Evolutionary conservation across 768 basidiomycete genomes (phyloP).

Genomic region (Holtermannia corniformis): DNA sequence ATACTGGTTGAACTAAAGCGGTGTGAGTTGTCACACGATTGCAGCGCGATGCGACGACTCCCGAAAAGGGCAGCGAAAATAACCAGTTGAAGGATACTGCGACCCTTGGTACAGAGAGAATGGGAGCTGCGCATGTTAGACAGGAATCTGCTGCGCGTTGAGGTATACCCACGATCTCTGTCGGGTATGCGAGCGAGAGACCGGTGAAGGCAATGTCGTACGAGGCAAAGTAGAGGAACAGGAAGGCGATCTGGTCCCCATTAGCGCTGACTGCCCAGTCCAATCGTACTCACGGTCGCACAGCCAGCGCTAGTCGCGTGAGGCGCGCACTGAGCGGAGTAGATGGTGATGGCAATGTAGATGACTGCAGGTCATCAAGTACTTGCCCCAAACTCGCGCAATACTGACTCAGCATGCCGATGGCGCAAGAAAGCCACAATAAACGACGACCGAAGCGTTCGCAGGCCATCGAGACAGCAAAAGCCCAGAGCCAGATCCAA

Average conservation of each 20-base stretch:
- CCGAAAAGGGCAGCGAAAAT: too few species aligned
- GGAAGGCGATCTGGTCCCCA: neutral
- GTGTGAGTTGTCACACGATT: too few species aligned
- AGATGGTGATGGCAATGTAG: neutral
- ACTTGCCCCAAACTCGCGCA: neutral
- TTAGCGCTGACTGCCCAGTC: neutral
- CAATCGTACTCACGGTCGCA: neutral
- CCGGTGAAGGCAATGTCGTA: constrained; percentile 17
- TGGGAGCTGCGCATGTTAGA: too few species aligned
- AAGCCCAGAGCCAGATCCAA: neutral
- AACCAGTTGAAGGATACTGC: too few species aligned
- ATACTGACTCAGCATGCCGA: neutral
- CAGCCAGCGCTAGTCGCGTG: neutral
- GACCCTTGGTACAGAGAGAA: too few species aligned
- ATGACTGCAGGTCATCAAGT: neutral
- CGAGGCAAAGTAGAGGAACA: constrained; percentile 3
- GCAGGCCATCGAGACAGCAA: neutral
- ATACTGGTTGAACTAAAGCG: constrained; percentile 29
- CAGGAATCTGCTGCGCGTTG: too few species aligned
- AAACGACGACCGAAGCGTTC: neutral
- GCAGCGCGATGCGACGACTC: too few species aligned
- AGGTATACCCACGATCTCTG: too few species aligned
- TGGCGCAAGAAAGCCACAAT: neutral
- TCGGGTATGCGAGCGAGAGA: constrained; percentile 9
- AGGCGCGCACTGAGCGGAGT: neutral